These are phyloP conservation scores for Calonectria hongkongensis DNA, from an alignment of 2,329 filamentous ascomycete genomes.

Conservation along the genomic window DNA sequence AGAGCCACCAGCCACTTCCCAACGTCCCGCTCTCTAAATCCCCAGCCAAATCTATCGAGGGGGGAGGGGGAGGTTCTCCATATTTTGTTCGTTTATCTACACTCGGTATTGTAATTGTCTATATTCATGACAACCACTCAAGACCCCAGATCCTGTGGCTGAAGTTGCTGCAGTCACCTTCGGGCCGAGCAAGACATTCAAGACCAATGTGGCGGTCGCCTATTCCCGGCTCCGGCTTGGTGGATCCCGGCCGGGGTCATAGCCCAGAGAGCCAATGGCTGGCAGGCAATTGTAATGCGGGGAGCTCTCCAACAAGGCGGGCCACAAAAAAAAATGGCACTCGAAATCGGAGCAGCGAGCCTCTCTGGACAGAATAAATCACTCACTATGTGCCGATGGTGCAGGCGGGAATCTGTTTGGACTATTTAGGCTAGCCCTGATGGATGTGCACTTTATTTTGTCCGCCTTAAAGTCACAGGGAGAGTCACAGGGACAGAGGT, in stretches of 20 bases:
- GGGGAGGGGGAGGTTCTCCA: background rate
- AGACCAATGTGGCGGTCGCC: background rate
- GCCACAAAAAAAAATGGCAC: conserved; percentile 13
- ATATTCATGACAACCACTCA: no score
- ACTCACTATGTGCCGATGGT: background rate
- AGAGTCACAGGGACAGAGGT: conserved; percentile 34
- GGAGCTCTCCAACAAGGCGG: conserved; percentile 39
- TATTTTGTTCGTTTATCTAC: no score
- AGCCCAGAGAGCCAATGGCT: conserved; percentile 42
- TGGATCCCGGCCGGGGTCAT: conserved; percentile 37
- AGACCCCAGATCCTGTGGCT: background rate
- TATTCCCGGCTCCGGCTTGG: conserved; percentile 34
- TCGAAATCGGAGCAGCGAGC: background rate
- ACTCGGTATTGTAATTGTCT: background rate
- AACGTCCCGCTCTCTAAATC: background rate
- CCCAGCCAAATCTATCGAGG: background rate
- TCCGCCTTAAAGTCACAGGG: conserved; percentile 58
- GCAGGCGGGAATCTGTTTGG: background rate
- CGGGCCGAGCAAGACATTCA: conserved; percentile 6
- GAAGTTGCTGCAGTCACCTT: background rate
- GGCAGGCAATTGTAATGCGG: conserved; percentile 54
- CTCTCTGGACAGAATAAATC: background rate
- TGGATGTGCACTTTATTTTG: background rate
- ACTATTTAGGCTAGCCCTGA: background rate
- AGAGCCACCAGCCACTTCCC: conserved; percentile 19